These are phyloP conservation scores for Didymella sp. DNA, from an alignment of 2,329 filamentous ascomycete species.

Conservation along the genomic window DNA sequence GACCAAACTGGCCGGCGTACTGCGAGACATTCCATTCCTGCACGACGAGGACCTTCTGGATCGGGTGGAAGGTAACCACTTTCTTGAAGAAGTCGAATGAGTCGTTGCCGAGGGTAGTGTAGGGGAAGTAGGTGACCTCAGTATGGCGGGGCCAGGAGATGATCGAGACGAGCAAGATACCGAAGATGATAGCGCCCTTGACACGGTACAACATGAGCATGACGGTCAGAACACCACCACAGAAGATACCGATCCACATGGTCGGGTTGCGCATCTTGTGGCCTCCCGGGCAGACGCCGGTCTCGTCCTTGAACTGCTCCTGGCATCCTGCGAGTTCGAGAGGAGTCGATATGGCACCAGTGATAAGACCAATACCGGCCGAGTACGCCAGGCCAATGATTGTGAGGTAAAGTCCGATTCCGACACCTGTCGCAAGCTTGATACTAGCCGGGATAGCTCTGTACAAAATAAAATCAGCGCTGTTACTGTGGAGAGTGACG, in stretches of 20 bases:
- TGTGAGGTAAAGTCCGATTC: conserved; percentile 83
- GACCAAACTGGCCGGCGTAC: conserved; percentile 77
- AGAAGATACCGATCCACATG: conserved; percentile 90
- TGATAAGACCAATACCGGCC: conserved; percentile 81
- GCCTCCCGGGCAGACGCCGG: conserved; percentile 65
- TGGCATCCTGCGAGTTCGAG: conserved; percentile 78
- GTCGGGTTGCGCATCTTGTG: conserved; percentile 82
- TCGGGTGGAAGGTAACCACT: conserved; percentile 83
- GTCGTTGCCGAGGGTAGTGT: conserved; percentile 71
- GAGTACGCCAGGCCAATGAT: conserved; percentile 79
- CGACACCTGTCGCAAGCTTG: conserved; percentile 84
- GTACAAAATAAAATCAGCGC: conserved; percentile 52
- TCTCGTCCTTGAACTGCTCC: conserved; percentile 52
- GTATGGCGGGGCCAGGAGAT: conserved; percentile 86
- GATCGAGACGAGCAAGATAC: conserved; percentile 83
- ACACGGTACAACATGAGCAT: conserved; percentile 84
- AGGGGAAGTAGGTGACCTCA: conserved; percentile 79
- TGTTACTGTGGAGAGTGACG: conserved; percentile 61
- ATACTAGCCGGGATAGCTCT: conserved; percentile 82
- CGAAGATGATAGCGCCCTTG: conserved; percentile 84
- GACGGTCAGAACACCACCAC: conserved; percentile 79
- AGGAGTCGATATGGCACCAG: conserved; percentile 72
- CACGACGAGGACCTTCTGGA: conserved; percentile 70
- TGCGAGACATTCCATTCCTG: conserved; percentile 75
- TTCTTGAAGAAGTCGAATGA: conserved; percentile 87